Base-by-base conservation (phyloP, 2,329 filamentous ascomycete genomes). In the Lecanicillium sp. region DNA sequence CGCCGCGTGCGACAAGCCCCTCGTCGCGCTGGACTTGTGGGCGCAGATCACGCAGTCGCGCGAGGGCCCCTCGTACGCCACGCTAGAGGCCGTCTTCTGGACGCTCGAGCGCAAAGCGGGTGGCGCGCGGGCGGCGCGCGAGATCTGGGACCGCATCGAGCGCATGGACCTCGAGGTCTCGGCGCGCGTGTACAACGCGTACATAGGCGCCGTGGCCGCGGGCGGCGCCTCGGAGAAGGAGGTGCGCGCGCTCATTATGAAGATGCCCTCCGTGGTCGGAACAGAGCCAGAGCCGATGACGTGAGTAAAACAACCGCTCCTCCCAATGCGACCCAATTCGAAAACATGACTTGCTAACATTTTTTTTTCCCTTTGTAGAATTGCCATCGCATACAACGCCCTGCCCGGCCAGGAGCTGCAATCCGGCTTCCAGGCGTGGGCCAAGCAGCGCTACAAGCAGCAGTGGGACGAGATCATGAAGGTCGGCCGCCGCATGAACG, bases 31-130 rank as follows among this genome's bases (percentile, higher is more conserved):
- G 54, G 80, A 84, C 41, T 88, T 89, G 60, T 97, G 90, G 89
- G 74, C 81, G 47, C 81, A 94, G 40, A 90, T 98, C 49, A 82
- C 84, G n/a, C 77, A 80, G 48, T 89, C 84, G 0, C 73, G 76
- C n/a, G 90, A 97, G 65, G 93, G 93, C 0, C 93, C 93, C 0
- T 86, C 84, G 2, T 89, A 93, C 58, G 78, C 81, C 52, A 90
- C 84, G 52, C 76, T 98, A 30, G 81, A 84, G 38, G 84, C 93
- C 27, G 84, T 90, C 2, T 88, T 98, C 56, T 83, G 84, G 56
- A 79, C 84, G 1, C 91, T 90, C 62, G 84, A 94, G 62, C 71
- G 70, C 52, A 72, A 71, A 51, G 73, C 77, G 2, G 72, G 72
- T 60, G 71, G 84, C 55, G 72, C 83, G 64, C 71, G 68, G 17